phyloP scores from a whole-genome alignment of 306 rosid genomes.

The Elaeagnus macrophylla region DNA sequence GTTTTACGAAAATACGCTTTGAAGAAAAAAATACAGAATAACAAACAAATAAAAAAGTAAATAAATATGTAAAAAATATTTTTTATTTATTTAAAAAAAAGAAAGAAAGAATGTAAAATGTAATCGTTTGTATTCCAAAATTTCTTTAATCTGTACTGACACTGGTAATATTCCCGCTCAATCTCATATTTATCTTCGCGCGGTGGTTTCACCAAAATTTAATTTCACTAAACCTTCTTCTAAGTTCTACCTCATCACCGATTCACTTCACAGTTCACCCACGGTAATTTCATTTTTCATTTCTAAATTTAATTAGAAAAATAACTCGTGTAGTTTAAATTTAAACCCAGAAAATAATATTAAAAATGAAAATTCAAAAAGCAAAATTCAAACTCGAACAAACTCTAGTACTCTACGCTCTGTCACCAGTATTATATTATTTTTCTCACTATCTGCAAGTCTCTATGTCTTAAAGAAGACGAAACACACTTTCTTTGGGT shows the following conservation, averaged over 20 bases:
- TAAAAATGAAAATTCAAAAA: too few relatives aligned
- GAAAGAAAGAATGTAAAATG: too few relatives aligned
- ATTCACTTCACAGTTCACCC: conserved; percentile 34
- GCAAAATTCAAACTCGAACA: conserved; percentile 25
- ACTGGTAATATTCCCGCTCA: conserved; percentile 86
- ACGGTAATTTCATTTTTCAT: conserved; percentile 1
- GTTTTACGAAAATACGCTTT: too few relatives aligned
- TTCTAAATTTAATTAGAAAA: neutral
- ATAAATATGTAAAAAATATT: too few relatives aligned
- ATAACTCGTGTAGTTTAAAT: neutral
- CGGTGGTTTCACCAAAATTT: conserved; percentile 29
- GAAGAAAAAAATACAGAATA: too few relatives aligned
- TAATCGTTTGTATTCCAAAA: too few relatives aligned
- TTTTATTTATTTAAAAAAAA: too few relatives aligned
- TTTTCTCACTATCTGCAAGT: too few relatives aligned
- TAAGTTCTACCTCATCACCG: too few relatives aligned
- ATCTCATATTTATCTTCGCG: conserved; percentile 29
- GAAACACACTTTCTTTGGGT: conserved; percentile 35
- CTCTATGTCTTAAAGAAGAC: conserved; percentile 68
- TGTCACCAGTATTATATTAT: conserved; percentile 14
- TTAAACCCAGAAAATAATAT: conserved; percentile 10
- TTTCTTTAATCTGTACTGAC: too few relatives aligned
- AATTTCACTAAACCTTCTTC: conserved; percentile 17
- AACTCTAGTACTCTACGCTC: conserved; percentile 12
- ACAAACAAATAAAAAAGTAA: too few relatives aligned